These are phyloP conservation scores for Yarrowia keelungensis DNA, from an alignment of 805 yeast genomes.

Conservation along the genomic window DNA sequence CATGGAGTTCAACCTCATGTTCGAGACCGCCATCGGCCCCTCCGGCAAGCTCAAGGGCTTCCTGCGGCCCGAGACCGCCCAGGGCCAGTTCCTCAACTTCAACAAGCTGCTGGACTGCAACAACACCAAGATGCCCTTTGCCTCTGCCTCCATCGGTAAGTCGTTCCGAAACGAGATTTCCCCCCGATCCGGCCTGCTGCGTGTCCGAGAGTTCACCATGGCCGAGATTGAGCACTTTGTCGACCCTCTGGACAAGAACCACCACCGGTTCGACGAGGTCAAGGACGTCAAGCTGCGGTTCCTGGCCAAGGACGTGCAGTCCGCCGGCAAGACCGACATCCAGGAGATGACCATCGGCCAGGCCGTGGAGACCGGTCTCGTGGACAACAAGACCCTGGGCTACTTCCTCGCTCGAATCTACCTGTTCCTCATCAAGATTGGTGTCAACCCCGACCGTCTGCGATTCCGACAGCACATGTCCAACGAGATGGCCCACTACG, in stretches of 20 bases:
- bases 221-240: conserved; percentile 99
- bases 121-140: conserved; percentile 97
- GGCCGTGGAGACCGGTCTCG: conserved; percentile 86
- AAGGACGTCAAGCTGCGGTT: conserved; percentile 75
- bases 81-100: conserved; percentile 97
- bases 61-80: conserved; percentile 99
- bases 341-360: conserved; percentile 78
- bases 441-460: conserved; percentile 81
- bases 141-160: conserved; percentile 98
- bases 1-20: conserved; percentile 95
- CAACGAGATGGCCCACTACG: conserved; percentile 99
- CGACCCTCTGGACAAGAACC: conserved; percentile 88
- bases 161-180: conserved; percentile 99
- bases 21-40: conserved; percentile 99
- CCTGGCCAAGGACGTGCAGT: conserved; percentile 87
- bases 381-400: conserved; percentile 96
- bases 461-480: conserved; percentile 99
- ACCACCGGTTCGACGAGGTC: conserved; percentile 78
- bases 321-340: conserved; percentile 78
- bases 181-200: conserved; percentile 95
- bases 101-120: conserved; percentile 91
- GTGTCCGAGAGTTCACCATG: conserved; percentile 99
- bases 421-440: conserved; percentile 81
- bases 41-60: conserved; percentile 95
- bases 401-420: conserved; percentile 95